These are phyloP conservation scores for Trichoderma simmonsii DNA, from an alignment of 2,329 filamentous ascomycete species.

Conservation along the genomic window DNA sequence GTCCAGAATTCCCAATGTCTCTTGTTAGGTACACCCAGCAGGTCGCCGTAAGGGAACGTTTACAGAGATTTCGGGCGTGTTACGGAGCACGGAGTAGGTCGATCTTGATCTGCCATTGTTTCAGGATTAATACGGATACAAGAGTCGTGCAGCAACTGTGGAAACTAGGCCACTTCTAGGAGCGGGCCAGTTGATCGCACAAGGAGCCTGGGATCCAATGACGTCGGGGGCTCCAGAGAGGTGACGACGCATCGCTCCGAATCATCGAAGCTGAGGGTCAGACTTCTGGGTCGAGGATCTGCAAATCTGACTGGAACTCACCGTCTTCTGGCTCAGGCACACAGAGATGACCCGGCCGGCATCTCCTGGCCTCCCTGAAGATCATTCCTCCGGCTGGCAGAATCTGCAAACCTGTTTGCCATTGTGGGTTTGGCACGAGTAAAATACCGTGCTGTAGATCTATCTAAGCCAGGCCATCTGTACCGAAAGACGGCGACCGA, in stretches of 20 bases:
- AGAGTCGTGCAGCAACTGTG: conserved; percentile 1
- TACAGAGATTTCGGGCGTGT: conserved; percentile 5
- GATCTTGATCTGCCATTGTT: conserved; percentile 27
- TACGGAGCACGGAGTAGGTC: conserved; percentile 18
- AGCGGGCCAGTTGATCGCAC: conserved; percentile 13
- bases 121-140: conserved; percentile 21
- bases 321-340: conserved; percentile 1
- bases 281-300: conserved; percentile 15
- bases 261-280: not conserved
- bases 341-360: not conserved
- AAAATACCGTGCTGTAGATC: not conserved
- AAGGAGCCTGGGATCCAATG: conserved; percentile 14
- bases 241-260: conserved; percentile 15
- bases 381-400: conserved; percentile 13
- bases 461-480: not conserved
- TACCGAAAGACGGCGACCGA: not conserved
- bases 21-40: conserved; percentile 1
- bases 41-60: not conserved
- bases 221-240: conserved; percentile 14
- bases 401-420: conserved; percentile 9
- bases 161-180: conserved; percentile 9
- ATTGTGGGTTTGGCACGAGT: not conserved
- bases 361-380: conserved; percentile 18
- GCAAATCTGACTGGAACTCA: conserved; percentile 5
- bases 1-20: not conserved